Percentiles rank a stretch among this genome's conserved stretches.
Conservation (phyloP, 371 early-diverging fungal species). For the Antonospora locustae region DNA sequence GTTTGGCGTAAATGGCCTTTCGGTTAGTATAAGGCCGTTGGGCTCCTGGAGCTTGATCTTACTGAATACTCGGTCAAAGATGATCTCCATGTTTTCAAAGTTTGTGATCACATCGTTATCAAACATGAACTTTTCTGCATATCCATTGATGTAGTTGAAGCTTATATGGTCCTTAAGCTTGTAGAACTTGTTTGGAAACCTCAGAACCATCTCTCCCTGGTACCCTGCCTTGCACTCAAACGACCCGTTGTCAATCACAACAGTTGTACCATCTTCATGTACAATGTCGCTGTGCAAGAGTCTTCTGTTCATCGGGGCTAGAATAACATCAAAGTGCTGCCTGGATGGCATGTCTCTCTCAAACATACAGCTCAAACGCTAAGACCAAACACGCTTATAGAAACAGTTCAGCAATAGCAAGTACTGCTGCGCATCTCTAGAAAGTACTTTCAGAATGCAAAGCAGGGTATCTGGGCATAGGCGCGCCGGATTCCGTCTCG, state of each 20-base stretch:
- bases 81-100: conserved; percentile 47
- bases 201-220: conserved; percentile 10
- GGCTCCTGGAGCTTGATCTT: conserved; percentile 32
- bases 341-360: no score
- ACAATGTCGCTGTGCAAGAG: no score
- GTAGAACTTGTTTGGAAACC: conserved; percentile 48
- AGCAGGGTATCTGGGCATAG: no score
- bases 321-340: no score
- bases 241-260: conserved; percentile 54
- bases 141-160: conserved; percentile 20
- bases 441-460: no score
- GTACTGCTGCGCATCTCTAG: no score
- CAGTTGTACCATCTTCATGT: conserved; percentile 17
- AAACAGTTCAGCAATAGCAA: no score
- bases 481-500: no score
- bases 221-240: conserved; percentile 51
- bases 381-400: no score
- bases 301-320: no score
- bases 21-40: conserved; percentile 48
- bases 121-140: conserved; percentile 46
- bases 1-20: conserved; percentile 43
- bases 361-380: no score
- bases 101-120: conserved; percentile 49
- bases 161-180: conserved; percentile 26
- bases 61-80: conserved; percentile 41